Evolutionary conservation across 257 asterid species (phyloP), one percentile per base, ranked within the genome.

Genomic region (Solanum lycopersicoides): DNA sequence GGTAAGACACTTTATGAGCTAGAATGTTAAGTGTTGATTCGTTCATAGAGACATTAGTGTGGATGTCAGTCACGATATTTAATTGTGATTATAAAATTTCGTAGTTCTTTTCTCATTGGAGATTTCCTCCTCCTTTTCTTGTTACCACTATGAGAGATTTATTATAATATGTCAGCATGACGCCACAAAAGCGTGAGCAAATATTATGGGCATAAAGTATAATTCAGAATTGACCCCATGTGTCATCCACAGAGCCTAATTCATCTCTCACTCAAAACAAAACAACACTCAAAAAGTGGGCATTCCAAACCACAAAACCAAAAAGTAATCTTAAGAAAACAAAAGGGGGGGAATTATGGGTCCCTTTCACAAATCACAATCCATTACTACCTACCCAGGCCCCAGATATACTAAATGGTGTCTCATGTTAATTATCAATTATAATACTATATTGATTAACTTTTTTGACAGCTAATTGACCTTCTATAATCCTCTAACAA

Each of bases 181-280:
- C 85, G 87, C 44, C 68, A 83, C 69, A 8, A 34, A 6, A 84
- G 35, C 30, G 79, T 83, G 53, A 15, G 85, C 89, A 83, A 23
- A 83, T 30, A 32, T 50, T 59, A 42, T 50, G 42, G 66, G 11
- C 68, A 80, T 60, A 65, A 59, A 44, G 21, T 59, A 23, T 79
- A 82, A 65, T 87, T 87, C 35, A 71, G 35, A 71, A 76, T 71
- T 75, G 87, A 44, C 47, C 87, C 79, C 85, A 88, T 44, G 87
- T 88, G 87, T 74, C 18, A 83, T 74, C 79, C 84, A 39, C 72
- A 47, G 3, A 68, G 45, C 16, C 85, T 12, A 63, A 77, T 56
- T 85, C 5, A 69, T 28, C 18, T 47, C 28, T 80, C 84, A 28
- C 28, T 45, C 42, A 45, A 79, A 25, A 13, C 10, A 84, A 18